Percentiles rank a stretch among this genome's conserved stretches.
Evolutionary conservation across 1,284 basidiomycete genomes (phyloP).

Genomic region (Leucoagaricus sp.): DNA sequence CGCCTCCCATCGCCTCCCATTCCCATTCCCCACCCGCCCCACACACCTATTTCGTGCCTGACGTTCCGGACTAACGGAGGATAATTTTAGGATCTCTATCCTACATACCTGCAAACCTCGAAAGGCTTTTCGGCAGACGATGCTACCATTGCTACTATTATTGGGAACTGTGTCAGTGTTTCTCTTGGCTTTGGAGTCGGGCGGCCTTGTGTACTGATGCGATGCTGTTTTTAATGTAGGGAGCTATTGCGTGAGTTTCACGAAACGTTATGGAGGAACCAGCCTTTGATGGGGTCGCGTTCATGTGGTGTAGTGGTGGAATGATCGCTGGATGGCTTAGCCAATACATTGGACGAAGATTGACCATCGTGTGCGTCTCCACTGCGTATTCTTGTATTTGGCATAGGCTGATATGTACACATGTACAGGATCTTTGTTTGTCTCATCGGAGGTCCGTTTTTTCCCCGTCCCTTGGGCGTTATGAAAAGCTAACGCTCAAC

Average conservation of each 20-base stretch:
- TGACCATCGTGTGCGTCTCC: slow-evolving; percentile 73
- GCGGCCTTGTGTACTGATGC: too few species aligned
- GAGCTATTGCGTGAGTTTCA: slow-evolving; percentile 70
- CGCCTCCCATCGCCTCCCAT: background rate
- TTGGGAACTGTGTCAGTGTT: slow-evolving; percentile 77
- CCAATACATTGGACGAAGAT: slow-evolving; percentile 86
- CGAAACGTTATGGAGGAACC: too few species aligned
- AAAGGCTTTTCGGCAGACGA: slow-evolving; percentile 61
- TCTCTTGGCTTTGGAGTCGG: too few species aligned
- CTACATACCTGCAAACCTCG: slow-evolving; percentile 71
- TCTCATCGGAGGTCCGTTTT: slow-evolving; percentile 45
- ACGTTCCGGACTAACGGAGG: background rate
- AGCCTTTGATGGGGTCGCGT: background rate
- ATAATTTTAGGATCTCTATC: slow-evolving; percentile 63
- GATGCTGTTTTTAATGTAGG: slow-evolving; percentile 46
- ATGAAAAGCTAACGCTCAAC: background rate
- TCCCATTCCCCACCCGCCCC: background rate
- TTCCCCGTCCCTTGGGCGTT: slow-evolving; percentile 15
- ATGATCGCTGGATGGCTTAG: slow-evolving; percentile 75
- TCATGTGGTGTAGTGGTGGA: slow-evolving; percentile 60
- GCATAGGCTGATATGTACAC: background rate
- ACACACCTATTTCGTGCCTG: too few species aligned
- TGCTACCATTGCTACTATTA: slow-evolving; percentile 87
- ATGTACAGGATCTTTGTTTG: slow-evolving; percentile 51
- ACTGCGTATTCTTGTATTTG: slow-evolving; percentile 17